Evolutionary conservation across 164 flowering plant species (phyloP).

Genomic region (Paratinospora sagittata): DNA sequence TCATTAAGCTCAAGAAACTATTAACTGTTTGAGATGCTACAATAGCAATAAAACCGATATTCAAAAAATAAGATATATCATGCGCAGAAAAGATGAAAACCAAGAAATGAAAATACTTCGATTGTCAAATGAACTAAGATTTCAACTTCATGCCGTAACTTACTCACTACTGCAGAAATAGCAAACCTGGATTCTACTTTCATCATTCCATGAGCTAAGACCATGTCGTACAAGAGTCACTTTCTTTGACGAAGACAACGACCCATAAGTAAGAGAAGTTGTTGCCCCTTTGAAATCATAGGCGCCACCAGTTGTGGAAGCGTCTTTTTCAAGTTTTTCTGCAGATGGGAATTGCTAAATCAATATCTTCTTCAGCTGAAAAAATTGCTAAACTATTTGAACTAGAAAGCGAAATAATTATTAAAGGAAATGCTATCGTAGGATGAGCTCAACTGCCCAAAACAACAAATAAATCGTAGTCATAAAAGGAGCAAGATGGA

Average conservation of each 20-base stretch:
- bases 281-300: constrained; percentile 58
- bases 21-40: too few relatives aligned
- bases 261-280: constrained; percentile 37
- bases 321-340: constrained; percentile 29
- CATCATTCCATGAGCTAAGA: constrained; percentile 70
- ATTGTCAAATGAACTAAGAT: not conserved
- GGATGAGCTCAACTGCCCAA: too few relatives aligned
- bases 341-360: constrained; percentile 3
- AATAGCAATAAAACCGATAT: not conserved
- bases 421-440: too few relatives aligned
- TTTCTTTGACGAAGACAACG: constrained; percentile 45
- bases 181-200: constrained; percentile 65
- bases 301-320: constrained; percentile 64
- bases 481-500: too few relatives aligned
- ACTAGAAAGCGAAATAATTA: too few relatives aligned
- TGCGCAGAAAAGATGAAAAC: not conserved
- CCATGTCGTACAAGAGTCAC: constrained; percentile 71
- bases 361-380: too few relatives aligned
- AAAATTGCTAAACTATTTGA: too few relatives aligned
- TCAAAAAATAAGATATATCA: not conserved
- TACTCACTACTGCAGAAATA: not conserved
- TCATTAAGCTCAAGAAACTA: not conserved
- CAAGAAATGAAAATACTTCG: not conserved
- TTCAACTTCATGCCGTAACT: not conserved
- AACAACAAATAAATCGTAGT: too few relatives aligned